Base-by-base conservation (phyloP, 169 alveolate genomes). In the Plasmodium knowlesi region DNA sequence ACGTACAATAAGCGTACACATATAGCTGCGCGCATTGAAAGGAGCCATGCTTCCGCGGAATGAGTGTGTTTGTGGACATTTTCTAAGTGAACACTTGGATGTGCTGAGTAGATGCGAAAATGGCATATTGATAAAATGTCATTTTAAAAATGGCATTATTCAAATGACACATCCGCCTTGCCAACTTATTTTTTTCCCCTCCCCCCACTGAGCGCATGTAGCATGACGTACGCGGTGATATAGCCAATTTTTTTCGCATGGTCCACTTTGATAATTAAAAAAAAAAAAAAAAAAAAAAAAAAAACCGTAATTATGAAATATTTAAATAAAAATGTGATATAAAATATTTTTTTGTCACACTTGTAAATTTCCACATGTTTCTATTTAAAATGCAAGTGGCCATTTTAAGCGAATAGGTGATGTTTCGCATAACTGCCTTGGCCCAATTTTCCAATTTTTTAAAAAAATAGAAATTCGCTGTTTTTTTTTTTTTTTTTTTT, bases 371-470 rank as follows among this genome's bases (percentile, higher is more conserved):
- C 34, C 76, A 61, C 76, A 61, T 61, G 37, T 61, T 61, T 61
- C 19, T 61, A 25, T 61, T 61, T 61, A 61, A 61, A 61, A 61
- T 61, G 34, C 16, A 61, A 61, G 34, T 61, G 34, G 16, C 28
- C 16, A 61, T 22, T 73, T 73, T 30, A 73, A 73, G 32, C 43
- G 28, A 73, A 73, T 41, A 41, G 61, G 10, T n/a, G 61, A 80
- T 80, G 25, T 41, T 80, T 80, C 73, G n/a, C 32, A 80, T 80
- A 80, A 80, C 74, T 22, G 86, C 57, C 22, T 43, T 22, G 76
- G 28, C 34, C 50, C 57, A 80, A 41, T 80, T 80, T 80, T 50
- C 84, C 86, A 19, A 41, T 80, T 80, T 80, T 80, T 80, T 80
- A 80, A 80, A 80, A 22, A 80, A 41, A 32, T 12, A 25, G 61